Evolutionary conservation across 2,329 filamentous ascomycete genomes (phyloP).

Genomic region (Hymenoscyphus albidus): DNA sequence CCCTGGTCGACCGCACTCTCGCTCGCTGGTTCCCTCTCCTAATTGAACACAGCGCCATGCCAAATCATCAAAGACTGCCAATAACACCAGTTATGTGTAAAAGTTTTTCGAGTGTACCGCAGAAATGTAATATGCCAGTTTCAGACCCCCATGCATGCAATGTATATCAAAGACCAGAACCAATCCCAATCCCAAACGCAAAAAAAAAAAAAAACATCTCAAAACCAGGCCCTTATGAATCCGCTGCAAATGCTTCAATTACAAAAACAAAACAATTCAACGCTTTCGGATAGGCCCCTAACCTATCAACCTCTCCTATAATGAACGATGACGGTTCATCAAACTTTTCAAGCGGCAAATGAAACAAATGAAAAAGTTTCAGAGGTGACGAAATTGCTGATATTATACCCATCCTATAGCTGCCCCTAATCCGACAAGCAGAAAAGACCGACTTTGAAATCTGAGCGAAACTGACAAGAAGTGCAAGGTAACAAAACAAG

Average conservation of each 20-base stretch:
- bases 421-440: background rate
- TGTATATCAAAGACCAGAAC: slow-evolving; percentile 23
- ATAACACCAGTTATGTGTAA: slow-evolving; percentile 9
- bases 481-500: background rate
- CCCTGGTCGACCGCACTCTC: background rate
- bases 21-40: slow-evolving; percentile 1
- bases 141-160: slow-evolving; percentile 17
- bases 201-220: slow-evolving; percentile 15
- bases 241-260: slow-evolving; percentile 32
- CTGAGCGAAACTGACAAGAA: background rate
- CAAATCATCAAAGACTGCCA: slow-evolving; percentile 12
- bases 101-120: slow-evolving; percentile 4
- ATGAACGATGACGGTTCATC: slow-evolving; percentile 14
- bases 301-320: slow-evolving; percentile 11
- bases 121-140: slow-evolving; percentile 16
- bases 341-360: slow-evolving; percentile 12
- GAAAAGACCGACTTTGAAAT: slow-evolving; percentile 4
- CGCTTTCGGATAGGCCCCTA: slow-evolving; percentile 15
- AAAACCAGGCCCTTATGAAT: slow-evolving; percentile 16
- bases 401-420: slow-evolving; percentile 5
- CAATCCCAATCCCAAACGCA: slow-evolving; percentile 16
- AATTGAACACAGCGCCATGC: slow-evolving; percentile 5
- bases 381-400: slow-evolving; percentile 5
- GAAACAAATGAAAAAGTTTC: slow-evolving; percentile 3
- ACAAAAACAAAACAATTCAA: slow-evolving; percentile 27